Evolutionary conservation across 139 green algal genomes (phyloP).

Genomic region (Micractinium conductrix): DNA sequence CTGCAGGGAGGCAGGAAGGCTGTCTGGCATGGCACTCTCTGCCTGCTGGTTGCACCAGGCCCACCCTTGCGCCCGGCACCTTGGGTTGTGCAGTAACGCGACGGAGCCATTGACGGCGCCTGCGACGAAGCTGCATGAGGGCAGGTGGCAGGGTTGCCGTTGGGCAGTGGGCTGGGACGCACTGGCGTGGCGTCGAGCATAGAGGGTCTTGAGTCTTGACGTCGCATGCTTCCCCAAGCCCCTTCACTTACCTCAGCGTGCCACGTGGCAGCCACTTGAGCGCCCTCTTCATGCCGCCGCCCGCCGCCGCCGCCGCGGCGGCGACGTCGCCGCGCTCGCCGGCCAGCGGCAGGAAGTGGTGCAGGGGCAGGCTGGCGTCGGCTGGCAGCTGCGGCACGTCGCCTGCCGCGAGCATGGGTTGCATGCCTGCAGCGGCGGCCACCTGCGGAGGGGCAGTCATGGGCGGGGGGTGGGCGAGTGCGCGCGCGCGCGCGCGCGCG

Average conservation of each 20-base stretch:
- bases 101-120: background rate
- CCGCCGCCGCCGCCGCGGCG: background rate
- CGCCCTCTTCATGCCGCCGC: background rate
- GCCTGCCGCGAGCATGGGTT: too few relatives aligned
- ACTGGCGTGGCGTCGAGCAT: background rate
- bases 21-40: too few relatives aligned
- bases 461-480: background rate
- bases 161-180: background rate
- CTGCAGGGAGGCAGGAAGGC: too few relatives aligned
- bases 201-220: background rate
- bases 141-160: background rate
- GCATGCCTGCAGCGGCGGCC: background rate
- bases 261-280: conserved; percentile 12
- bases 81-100: background rate
- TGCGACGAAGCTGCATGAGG: background rate
- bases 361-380: background rate
- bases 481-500: too few relatives aligned
- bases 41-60: too few relatives aligned
- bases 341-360: conserved; percentile 1
- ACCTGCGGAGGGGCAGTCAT: background rate
- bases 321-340: background rate
- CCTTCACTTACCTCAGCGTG: background rate
- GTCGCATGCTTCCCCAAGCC: background rate
- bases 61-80: too few relatives aligned
- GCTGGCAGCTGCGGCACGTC: too few relatives aligned